A percentile compares a stretch with the other conserved stretches of the same genome.
Evolutionary conservation across 2,329 filamentous ascomycete genomes (phyloP).

Genomic region (Claviceps sp.): DNA sequence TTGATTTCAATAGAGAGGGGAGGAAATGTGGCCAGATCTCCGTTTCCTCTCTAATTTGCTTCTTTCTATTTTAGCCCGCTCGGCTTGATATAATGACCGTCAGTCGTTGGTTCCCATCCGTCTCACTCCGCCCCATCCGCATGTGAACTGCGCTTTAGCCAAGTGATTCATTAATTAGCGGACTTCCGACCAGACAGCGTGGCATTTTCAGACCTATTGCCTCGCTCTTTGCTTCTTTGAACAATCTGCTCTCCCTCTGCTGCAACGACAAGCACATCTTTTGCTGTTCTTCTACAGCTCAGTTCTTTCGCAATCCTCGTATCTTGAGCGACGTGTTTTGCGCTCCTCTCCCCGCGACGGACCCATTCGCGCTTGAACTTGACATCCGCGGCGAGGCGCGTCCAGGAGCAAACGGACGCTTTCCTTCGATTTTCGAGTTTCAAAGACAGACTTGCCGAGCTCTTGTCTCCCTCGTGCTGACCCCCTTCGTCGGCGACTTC

Average conservation of each 20-base stretch:
- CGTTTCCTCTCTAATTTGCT: not conserved
- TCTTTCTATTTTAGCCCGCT: not conserved
- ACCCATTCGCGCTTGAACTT: not conserved
- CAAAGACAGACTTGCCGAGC: not conserved
- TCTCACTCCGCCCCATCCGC: not conserved
- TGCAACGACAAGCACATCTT: not conserved
- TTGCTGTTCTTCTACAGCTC: too few species aligned
- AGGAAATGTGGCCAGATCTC: not conserved
- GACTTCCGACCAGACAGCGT: conserved; percentile 10
- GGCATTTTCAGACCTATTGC: conserved; percentile 10
- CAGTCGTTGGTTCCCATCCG: not conserved
- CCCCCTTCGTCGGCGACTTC: too few species aligned
- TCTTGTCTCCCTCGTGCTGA: not conserved
- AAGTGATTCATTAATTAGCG: not conserved
- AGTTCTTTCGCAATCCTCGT: too few species aligned
- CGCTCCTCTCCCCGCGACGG: not conserved
- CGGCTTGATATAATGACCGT: too few species aligned
- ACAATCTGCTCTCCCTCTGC: not conserved
- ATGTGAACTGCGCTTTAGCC: not conserved
- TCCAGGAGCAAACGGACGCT: not conserved
- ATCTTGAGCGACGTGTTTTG: not conserved
- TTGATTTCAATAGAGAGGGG: not conserved
- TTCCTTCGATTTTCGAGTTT: not conserved
- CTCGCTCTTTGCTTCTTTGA: not conserved
- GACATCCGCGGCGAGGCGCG: not conserved